These are phyloP conservation scores for Litchi chinensis DNA, from an alignment of 345 rosid species.

Conservation along the genomic window DNA sequence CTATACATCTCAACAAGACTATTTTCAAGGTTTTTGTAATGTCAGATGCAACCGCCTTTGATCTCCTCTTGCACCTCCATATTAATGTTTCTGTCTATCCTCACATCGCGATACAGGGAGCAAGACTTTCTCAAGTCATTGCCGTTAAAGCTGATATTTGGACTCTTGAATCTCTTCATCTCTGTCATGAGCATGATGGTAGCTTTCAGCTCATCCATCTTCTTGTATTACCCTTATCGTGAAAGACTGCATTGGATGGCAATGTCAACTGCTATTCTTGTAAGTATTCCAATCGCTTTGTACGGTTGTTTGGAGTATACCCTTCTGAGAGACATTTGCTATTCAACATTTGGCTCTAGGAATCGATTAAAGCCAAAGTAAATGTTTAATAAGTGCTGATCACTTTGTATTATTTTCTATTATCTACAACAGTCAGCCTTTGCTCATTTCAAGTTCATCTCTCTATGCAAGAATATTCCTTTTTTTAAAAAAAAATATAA, in stretches of 20 bases:
- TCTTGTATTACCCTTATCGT: not conserved
- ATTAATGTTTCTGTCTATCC: conserved; percentile 6
- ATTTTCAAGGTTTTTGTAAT: conserved; percentile 1
- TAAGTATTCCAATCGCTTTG: not conserved
- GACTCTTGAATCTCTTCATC: not conserved
- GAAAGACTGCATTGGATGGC: not conserved
- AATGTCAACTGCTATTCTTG: no score
- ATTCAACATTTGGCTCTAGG: not conserved
- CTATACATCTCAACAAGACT: not conserved
- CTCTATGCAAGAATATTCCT: no score
- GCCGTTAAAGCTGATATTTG: not conserved
- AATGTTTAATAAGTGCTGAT: no score
- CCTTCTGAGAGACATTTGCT: not conserved
- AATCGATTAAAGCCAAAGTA: no score
- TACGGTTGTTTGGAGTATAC: not conserved
- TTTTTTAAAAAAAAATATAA: no score
- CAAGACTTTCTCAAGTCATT: not conserved
- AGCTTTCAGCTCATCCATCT: not conserved
- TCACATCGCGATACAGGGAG: not conserved
- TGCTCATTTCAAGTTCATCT: no score
- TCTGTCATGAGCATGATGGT: conserved; percentile 5
- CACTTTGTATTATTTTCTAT: no score
- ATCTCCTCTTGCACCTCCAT: not conserved
- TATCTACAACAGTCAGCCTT: no score
- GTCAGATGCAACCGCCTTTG: not conserved